Base-by-base conservation (phyloP, 371 early-diverging fungal species). In the Haplosporangium sp. region DNA sequence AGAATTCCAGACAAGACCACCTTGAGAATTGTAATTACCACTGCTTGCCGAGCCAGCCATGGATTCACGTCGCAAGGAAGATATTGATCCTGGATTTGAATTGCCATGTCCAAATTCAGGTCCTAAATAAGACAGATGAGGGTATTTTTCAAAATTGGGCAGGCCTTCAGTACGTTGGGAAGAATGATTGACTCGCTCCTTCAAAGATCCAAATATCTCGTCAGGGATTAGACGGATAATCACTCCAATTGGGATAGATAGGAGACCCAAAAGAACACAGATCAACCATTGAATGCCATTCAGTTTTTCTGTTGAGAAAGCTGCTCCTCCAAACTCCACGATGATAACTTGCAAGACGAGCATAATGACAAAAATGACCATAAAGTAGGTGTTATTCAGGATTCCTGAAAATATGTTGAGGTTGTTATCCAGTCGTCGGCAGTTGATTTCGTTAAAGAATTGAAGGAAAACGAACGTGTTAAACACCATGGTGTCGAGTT, bases 391-490 rank as follows among this genome's bases (percentile, higher is more conserved):
- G 83, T 94, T 94, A 34, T 83, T 74, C 17, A 35, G 67, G 3
- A 91, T 76, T 11, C 88, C 87, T 15, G 86, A 60, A 45, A 94
- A 86, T n/a, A 93, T 70, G 69, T 94, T 94, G 52, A 92, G 72
- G 1, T 83, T 77, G 71, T 88, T 87, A 63, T 93, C 88, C 55
- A 94, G 83, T 20, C 92, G 88, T 57, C 94, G 88, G 72, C 91
- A 91, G 75, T 92, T 92, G 85, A 92, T 60, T 73, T 91, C 91
- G 76, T 94, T 94, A 71, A 93, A 94, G 42, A 95, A 87, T 71
- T 94, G 95, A 55, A 93, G 78, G 68, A 93, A 91, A 2, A 94
- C 92, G 82, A 94, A 95, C 1, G 93, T 88, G 69, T 92, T 95
- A 78, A 94, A 95, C 0, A 94, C 88, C 61, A 92, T 76, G 6